A percentile compares a stretch with the other conserved stretches of the same genome.
Conservation (phyloP, 2,329 filamentous ascomycete genomes). For the Microsporum canis region DNA sequence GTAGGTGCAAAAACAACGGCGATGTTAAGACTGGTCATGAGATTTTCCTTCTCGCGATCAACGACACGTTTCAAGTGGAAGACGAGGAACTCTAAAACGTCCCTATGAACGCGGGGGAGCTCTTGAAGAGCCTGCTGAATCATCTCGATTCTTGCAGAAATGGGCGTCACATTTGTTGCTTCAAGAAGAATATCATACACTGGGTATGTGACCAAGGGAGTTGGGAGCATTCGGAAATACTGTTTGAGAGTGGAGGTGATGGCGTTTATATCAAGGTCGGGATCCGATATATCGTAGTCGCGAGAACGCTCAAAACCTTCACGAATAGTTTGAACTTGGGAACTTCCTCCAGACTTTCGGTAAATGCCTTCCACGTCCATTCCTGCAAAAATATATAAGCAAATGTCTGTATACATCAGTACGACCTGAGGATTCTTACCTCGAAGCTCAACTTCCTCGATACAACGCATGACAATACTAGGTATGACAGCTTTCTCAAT, state of each 20-base stretch:
- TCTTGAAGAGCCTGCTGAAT: constrained; percentile 63
- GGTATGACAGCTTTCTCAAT: constrained; percentile 84
- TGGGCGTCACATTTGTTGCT: constrained; percentile 49
- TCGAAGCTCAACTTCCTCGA: constrained; percentile 88
- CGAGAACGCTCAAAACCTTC: constrained; percentile 72
- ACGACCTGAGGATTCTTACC: constrained; percentile 37
- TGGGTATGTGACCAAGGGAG: constrained; percentile 79
- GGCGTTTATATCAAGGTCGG: constrained; percentile 86
- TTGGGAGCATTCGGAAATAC: constrained; percentile 89
- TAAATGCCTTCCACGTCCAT: constrained; percentile 98
- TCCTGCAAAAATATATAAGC: constrained; percentile 24
- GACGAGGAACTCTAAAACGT: constrained; percentile 85
- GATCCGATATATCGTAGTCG: constrained; percentile 86
- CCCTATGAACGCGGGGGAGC: constrained; percentile 71
- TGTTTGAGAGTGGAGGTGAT: constrained; percentile 94
- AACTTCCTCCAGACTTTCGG: constrained; percentile 88
- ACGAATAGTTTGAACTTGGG: constrained; percentile 79
- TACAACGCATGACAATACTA: constrained; percentile 80
- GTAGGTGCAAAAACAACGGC: constrained; percentile 96
- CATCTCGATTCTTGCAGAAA: constrained; percentile 56
- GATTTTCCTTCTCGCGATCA: constrained; percentile 67
- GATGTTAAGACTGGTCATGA: constrained; percentile 94
- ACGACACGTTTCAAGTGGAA: constrained; percentile 87
- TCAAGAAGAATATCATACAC: constrained; percentile 85
- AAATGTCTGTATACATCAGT: not conserved